Conservation (phyloP, 139 green algal species). For the Tetradesmus lagerheimii region DNA sequence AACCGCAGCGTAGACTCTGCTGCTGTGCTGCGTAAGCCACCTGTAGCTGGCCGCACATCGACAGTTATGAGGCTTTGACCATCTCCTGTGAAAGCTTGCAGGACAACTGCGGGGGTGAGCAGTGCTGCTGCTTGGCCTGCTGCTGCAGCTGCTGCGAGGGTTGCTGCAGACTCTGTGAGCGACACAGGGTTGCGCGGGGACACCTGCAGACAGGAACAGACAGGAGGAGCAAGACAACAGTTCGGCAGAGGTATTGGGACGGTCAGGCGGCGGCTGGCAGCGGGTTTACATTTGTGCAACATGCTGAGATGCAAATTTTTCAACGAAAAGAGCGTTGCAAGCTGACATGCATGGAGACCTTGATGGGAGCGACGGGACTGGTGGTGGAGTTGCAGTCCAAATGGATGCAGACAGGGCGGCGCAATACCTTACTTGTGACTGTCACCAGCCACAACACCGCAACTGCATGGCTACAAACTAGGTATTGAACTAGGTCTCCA, state of each 20-base stretch:
- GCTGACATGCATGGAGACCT: too few species aligned
- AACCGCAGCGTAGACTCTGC: constrained; percentile 60
- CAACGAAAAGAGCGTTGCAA: too few species aligned
- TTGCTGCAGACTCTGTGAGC: constrained; percentile 41
- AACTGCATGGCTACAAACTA: too few species aligned
- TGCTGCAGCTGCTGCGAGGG: background rate
- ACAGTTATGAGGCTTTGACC: constrained; percentile 66
- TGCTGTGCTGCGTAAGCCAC: background rate
- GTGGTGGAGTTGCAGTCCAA: too few species aligned
- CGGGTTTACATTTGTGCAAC: too few species aligned
- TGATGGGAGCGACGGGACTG: too few species aligned
- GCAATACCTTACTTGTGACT: too few species aligned
- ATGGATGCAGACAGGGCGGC: too few species aligned
- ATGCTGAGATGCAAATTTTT: too few species aligned
- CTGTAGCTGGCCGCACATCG: constrained; percentile 65
- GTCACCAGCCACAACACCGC: too few species aligned
- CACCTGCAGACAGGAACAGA: constrained; percentile 44
- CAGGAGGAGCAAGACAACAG: background rate
- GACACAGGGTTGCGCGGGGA: constrained; percentile 65
- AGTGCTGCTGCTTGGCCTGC: constrained; percentile 30
- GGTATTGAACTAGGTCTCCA: background rate
- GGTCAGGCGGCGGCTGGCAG: background rate
- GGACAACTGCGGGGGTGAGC: constrained; percentile 56
- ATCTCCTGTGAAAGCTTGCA: constrained; percentile 63
- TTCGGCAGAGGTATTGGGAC: background rate